Base-by-base conservation (phyloP, 2,329 filamentous ascomycete species). In the Phialemonium atrogriseum region DNA sequence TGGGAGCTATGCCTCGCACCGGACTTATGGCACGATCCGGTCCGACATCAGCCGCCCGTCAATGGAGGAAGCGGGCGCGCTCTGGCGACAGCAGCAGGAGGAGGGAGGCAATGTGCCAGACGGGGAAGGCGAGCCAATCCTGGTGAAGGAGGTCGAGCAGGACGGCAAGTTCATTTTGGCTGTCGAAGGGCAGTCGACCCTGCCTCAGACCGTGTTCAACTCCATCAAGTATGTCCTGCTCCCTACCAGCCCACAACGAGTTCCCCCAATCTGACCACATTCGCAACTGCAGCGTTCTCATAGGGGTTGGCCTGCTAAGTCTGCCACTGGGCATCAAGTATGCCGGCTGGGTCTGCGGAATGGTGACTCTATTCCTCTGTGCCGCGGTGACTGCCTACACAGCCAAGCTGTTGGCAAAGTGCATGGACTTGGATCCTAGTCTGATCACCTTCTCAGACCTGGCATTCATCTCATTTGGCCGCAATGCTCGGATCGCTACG, bases 161-260 rank as follows among this genome's bases (percentile, higher is more conserved):
- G 86, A 91, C 43, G 86, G 91, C 24, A 86, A 81, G 49, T 73
- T 89, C 28, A 76, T 94, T 34, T 73, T 89, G 45, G 73, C 89
- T 3, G 79, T 94, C 3, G 82, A 94, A 39, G 89, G 89, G 23
- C 87, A 93, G 60, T 94, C 86, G n/a, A 98, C 89, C 1, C 68
- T 96, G 11, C 87, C 87, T 1, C 89, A 96, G 61, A 96, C 89
- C 6, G 73, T 95, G 40, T 94, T 96, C 67, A 98, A 98, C 59
- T 93, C 86, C 4, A 89, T 89, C 52, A 94, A 94, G 60, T 65
- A 43, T 38, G 57, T 42, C 5, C 18, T 11, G 20, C 5, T 16
- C 18, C 34, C 15, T 5, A 16, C 4, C 8, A 13, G 5, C 7
- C 4, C 29, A 10, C 39, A 45, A 23, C 43, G 8, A 9, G 27